Conservation (phyloP, 1,284 basidiomycete species). For the Macrocystidia cucumis region DNA sequence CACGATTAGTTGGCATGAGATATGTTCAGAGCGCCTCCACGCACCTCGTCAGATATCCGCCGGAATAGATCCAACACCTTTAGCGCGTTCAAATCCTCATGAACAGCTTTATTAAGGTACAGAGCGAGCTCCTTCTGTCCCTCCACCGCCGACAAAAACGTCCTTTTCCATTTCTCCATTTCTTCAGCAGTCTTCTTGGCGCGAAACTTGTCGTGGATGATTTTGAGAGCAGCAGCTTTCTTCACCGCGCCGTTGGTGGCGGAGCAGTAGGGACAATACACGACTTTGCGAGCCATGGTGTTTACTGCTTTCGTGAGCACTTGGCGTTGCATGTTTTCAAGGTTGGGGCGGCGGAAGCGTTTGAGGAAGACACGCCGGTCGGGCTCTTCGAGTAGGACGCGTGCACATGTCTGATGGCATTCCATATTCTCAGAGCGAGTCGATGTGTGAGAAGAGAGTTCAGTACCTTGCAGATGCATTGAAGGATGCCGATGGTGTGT, state of each 20-base stretch:
- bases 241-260: constrained; percentile 95
- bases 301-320: constrained; percentile 88
- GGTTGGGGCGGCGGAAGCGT: constrained; percentile 82
- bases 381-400: constrained; percentile 86
- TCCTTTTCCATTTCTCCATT: constrained; percentile 83
- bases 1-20: no score
- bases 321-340: constrained; percentile 93
- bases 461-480: constrained; percentile 90
- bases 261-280: constrained; percentile 91
- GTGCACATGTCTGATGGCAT: constrained; percentile 79
- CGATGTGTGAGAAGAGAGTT: background rate
- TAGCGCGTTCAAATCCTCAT: constrained; percentile 93
- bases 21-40: no score
- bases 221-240: constrained; percentile 91
- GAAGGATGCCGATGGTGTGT: constrained; percentile 88
- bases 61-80: constrained; percentile 93
- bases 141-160: constrained; percentile 79
- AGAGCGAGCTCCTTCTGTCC: constrained; percentile 83
- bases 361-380: constrained; percentile 83
- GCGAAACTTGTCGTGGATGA: constrained; percentile 96
- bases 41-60: constrained; percentile 86
- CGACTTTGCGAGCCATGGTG: constrained; percentile 80
- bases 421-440: constrained; percentile 6
- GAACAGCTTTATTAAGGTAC: constrained; percentile 84
- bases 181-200: constrained; percentile 92